These are phyloP conservation scores for Wickerhamiella occidentalis DNA, from an alignment of 805 yeast genomes.

Conservation along the genomic window DNA sequence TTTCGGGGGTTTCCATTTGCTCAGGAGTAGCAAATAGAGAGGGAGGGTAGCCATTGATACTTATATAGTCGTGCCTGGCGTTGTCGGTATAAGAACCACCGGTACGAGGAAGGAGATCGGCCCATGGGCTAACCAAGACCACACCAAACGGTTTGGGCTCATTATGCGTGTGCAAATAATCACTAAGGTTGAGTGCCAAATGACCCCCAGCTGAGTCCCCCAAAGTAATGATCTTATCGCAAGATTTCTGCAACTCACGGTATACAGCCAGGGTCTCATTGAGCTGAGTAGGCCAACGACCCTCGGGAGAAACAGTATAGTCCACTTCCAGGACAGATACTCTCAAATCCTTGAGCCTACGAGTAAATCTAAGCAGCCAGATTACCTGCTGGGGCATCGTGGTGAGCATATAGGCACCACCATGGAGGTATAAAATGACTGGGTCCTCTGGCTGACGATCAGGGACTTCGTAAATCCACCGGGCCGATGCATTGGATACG, in stretches of 20 bases:
- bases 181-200: slow-evolving; percentile 17
- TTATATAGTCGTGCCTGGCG: slow-evolving; percentile 6
- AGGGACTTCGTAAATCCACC: slow-evolving; percentile 17
- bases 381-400: not conserved
- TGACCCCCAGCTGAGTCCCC: slow-evolving; percentile 31
- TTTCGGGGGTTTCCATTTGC: slow-evolving; percentile 14
- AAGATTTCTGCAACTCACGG: slow-evolving; percentile 17
- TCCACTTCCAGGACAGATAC: slow-evolving; percentile 23
- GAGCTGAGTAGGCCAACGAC: slow-evolving; percentile 23
- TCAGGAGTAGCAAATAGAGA: slow-evolving; percentile 6
- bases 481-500: slow-evolving; percentile 22
- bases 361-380: slow-evolving; percentile 5
- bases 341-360: not conserved
- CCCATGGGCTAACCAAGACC: slow-evolving; percentile 20
- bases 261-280: slow-evolving; percentile 20
- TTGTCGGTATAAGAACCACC: slow-evolving; percentile 8
- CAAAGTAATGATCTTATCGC: slow-evolving; percentile 19
- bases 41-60: not conserved
- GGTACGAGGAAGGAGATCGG: slow-evolving; percentile 10
- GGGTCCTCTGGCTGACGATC: slow-evolving; percentile 16
- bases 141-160: slow-evolving; percentile 12
- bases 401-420: slow-evolving; percentile 16
- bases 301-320: slow-evolving; percentile 23
- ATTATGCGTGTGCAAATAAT: slow-evolving; percentile 13
- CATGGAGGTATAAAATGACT: slow-evolving; percentile 17